Evolutionary conservation across 108 stramenopile species (phyloP).

Genomic region (Skeletonema grethae): DNA sequence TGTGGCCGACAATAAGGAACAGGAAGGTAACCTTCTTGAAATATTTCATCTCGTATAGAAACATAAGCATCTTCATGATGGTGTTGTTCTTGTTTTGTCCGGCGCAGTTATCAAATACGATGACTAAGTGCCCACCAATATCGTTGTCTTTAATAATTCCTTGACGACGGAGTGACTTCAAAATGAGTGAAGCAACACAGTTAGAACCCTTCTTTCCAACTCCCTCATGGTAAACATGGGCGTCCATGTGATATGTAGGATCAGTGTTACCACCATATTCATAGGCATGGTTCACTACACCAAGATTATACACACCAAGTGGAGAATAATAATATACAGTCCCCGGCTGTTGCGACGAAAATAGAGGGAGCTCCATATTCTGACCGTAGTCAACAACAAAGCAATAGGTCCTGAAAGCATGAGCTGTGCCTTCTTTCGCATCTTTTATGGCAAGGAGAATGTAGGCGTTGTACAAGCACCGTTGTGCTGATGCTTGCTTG

Average conservation of each 20-base stretch:
- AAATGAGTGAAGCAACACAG: no score
- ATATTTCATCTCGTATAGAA: background rate
- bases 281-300: no score
- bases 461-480: background rate
- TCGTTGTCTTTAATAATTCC: conserved; percentile 14
- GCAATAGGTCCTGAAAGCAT: background rate
- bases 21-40: no score
- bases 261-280: no score
- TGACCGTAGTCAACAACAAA: conserved; percentile 31
- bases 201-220: no score
- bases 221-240: no score
- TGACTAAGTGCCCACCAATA: conserved; percentile 7
- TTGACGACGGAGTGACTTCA: no score
- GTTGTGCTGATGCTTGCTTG: conserved; percentile 2
- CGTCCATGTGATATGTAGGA: no score
- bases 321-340: conserved; percentile 23
- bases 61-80: conserved; percentile 11
- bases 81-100: conserved; percentile 47
- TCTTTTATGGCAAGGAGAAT: background rate
- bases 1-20: no score
- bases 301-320: conserved; percentile 9
- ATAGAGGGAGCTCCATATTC: conserved; percentile 31
- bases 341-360: conserved; percentile 25
- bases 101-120: conserved; percentile 22
- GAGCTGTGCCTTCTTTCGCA: background rate